These are phyloP conservation scores for Salix arbutifolia DNA, from an alignment of 345 rosid species.

Conservation along the genomic window DNA sequence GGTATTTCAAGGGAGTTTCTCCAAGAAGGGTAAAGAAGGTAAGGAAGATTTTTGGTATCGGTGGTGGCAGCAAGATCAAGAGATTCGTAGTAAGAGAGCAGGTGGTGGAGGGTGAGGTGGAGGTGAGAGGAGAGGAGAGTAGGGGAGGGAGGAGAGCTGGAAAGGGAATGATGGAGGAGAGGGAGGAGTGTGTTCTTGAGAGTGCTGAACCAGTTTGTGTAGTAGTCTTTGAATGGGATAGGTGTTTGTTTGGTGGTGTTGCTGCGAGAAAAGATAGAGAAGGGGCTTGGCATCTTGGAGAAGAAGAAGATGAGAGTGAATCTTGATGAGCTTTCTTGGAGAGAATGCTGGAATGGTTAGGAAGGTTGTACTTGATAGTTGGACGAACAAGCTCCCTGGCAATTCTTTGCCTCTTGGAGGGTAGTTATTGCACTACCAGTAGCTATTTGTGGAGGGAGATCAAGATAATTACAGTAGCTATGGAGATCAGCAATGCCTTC, in stretches of 20 bases:
- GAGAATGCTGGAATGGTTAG: no score
- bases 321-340: slow-evolving; percentile 1
- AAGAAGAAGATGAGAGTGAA: slow-evolving; percentile 7
- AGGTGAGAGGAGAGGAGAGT: slow-evolving; percentile 51
- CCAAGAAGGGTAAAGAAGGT: slow-evolving; percentile 74
- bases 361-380: no score
- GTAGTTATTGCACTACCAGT: no score
- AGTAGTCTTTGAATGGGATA: slow-evolving; percentile 53
- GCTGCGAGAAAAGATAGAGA: slow-evolving; percentile 41
- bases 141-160: slow-evolving; percentile 38
- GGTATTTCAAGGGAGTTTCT: slow-evolving; percentile 64
- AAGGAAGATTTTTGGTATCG: slow-evolving; percentile 41
- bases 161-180: slow-evolving; percentile 58
- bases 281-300: slow-evolving; percentile 39
- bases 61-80: slow-evolving; percentile 60
- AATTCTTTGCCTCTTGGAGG: no score
- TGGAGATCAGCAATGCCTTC: no score
- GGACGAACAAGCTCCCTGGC: no score
- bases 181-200: slow-evolving; percentile 61
- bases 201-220: slow-evolving; percentile 58
- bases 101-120: slow-evolving; percentile 57
- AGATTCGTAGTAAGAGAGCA: slow-evolving; percentile 66
- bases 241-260: slow-evolving; percentile 35
- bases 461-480: no score
- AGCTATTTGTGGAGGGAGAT: no score